Base-by-base conservation (phyloP, 768 basidiomycete genomes). In the Lyophyllum shimeji region DNA sequence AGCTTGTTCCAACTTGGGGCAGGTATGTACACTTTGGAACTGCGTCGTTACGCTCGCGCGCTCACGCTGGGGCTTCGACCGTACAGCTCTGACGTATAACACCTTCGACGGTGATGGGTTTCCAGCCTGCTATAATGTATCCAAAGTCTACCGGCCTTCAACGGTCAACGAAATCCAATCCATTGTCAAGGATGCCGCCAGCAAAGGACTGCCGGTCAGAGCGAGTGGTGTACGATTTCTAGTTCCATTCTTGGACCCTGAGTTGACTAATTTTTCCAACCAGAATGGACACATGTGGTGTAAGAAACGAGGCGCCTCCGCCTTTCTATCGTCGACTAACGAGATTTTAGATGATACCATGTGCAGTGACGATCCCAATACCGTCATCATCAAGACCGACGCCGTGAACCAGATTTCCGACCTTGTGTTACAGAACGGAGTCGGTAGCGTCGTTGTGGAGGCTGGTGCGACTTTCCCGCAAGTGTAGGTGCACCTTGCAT, bases 261-360 rank as follows among this genome's bases (percentile, higher is more conserved):
- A 49, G 43, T 20, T 21, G 34, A 44, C 12, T 46, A 1, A 40
- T 7, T 40, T 48, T 1, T 31, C 45, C 31, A 12, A 17, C 23
- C 21, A 74, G 73, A 74, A 74, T 44, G 71, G 67, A 8, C 73
- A 74, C 55, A 74, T 74, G 73, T 73, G 71, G 72, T 73, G 72
- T 72, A 52, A 55, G 70, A 55, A 15, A 23, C 24, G 17, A 31
- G 6, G 23, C 8, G 11, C 43, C 2, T 25, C 18, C 12, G 25
- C 11, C 7, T 18, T 6, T 17, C 7, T 7, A 21, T 7, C 7
- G 3, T 23, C 24, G 17, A 53, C 11, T 51, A 15, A 48, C 42
- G 15, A 39, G 1, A n/a, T 43, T 50, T 11, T 45, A 73, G 71
- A 70, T 50, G 70, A 74, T 49, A 74, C 72, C 29, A 72, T 74